Base-by-base conservation (phyloP, 83 land plant genomes). In the Larix sibirica region DNA sequence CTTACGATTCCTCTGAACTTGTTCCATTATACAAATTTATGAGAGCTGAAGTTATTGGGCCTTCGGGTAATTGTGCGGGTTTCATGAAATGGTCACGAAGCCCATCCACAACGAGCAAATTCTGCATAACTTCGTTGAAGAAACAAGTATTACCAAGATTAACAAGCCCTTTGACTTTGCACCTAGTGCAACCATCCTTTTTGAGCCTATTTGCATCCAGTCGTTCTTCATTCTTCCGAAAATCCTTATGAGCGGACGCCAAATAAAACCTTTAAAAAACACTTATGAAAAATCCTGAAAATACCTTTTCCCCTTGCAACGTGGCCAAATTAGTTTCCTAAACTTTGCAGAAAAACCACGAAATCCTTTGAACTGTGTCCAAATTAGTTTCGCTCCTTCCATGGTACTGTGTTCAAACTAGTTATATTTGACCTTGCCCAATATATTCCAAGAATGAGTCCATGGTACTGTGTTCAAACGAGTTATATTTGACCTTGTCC, bases 141-240 rank as follows among this genome's bases (percentile, higher is more conserved):
- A 97, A 97, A 81, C 99, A 97, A 17, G 99, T 97, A 82, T 96
- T 97, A 0, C 99, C 97, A 83, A 97, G 85, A 83, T 97, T 97
- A 63, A 80, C 31, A 69, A 97, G 80, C 4, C 99, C 99, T 81
- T 90, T 85, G 13, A 93, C 89, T 1, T 81, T 69, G 70, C 90
- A 85, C 33, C 86, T 50, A 12, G 56, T 50, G 66, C 91, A 50
- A 50, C 56, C 13, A 10, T 50, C 13, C 56, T 50, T 50, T 10
- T 50, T 14, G 12, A 1, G 13, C 13, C 56, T 50, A 10, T 10
- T 10, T 9, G 13, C 56, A 50, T 50, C 13, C 12, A 10, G 2
- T 50, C 56, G 44, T 42, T 42, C 13, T 42, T 42, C 44, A 9
- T 10, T 12, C 2, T 2, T 10, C 13, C 13, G 3, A 1, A 9